Base-by-base conservation (phyloP, 169 alveolate genomes). In the Eimeria sp. region DNA sequence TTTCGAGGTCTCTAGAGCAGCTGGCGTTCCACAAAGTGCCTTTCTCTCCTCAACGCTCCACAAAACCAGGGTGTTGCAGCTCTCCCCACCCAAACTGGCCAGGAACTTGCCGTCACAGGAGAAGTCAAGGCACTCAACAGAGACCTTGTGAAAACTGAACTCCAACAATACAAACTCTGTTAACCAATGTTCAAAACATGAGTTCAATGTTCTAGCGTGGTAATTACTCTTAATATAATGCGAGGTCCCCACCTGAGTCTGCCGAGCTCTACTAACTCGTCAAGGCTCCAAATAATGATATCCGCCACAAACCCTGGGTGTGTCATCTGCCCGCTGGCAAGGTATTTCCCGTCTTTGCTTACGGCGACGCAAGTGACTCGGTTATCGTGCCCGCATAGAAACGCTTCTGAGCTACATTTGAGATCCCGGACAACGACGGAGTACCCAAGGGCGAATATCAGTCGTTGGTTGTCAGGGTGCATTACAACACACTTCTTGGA, bases 31-130 rank as follows among this genome's bases (percentile, higher is more conserved):
- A 92, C 99, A 98, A 7, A 98, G 97, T 14, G 99, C 99, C 84
- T 97, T 97, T 87, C 99, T 99, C 54, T 63, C 91, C 96, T 86
- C 95, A 7, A 89, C 98, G 86, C 98, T 99, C 99, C 99, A 99
- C 58, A 99, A 96, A 9, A 99, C 98, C 87, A 99, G 96, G 97
- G 97, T 97, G 97, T 98, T 98, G 97, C 98, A 99, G 95, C 98
- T 99, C 93, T 98, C 98, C 47, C 99, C 99, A 47, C 99, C 99
- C 87, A 98, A 95, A 30, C 99, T 97, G 65, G 99, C 99, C 94
- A 98, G 96, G 96, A 97, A 98, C 94, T 96, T 95, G 75, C 95
- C 97, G 89, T 93, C 96, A 27, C 88, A 70, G n/a, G 96, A 95
- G 92, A 95, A 95, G 47, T 54, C 72, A 40, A 95, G 90, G 88